phyloP scores from a whole-genome alignment of 2,329 filamentous ascomycete genomes.

The Spiromastix sp. region DNA sequence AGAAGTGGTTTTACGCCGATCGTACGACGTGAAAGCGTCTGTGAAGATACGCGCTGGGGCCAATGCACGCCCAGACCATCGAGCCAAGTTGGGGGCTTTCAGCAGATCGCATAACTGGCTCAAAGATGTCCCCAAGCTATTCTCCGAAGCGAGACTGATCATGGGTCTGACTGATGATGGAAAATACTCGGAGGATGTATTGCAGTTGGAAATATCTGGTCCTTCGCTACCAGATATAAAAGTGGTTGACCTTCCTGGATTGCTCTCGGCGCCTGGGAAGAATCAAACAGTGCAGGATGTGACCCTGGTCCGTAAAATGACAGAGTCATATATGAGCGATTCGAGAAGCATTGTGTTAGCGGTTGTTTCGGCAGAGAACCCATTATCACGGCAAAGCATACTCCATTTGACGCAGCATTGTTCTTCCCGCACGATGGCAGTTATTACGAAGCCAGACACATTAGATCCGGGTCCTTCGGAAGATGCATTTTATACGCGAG shows the following conservation, averaged over 20 bases:
- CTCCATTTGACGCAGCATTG: conserved; percentile 25
- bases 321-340: conserved; percentile 30
- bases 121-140: conserved; percentile 15
- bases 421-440: conserved; percentile 29
- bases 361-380: conserved; percentile 35
- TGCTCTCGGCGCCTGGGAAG: conserved; percentile 45
- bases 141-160: conserved; percentile 15
- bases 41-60: conserved; percentile 17
- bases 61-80: conserved; percentile 13
- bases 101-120: conserved; percentile 13
- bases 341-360: conserved; percentile 38
- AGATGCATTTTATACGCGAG: conserved; percentile 23
- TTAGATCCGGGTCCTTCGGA: conserved; percentile 28
- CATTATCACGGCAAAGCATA: conserved; percentile 33
- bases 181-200: conserved; percentile 34
- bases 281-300: conserved; percentile 46
- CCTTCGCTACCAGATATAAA: conserved; percentile 51
- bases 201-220: conserved; percentile 50
- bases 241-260: conserved; percentile 51
- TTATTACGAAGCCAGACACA: conserved; percentile 40
- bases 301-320: conserved; percentile 41
- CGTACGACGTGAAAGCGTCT: conserved; percentile 11
- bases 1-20: conserved; percentile 42
- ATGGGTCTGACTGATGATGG: conserved; percentile 16
- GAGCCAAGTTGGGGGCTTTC: conserved; percentile 13